These are phyloP conservation scores for Linum usitatissimum DNA, from an alignment of 345 rosid genomes.

Conservation along the genomic window DNA sequence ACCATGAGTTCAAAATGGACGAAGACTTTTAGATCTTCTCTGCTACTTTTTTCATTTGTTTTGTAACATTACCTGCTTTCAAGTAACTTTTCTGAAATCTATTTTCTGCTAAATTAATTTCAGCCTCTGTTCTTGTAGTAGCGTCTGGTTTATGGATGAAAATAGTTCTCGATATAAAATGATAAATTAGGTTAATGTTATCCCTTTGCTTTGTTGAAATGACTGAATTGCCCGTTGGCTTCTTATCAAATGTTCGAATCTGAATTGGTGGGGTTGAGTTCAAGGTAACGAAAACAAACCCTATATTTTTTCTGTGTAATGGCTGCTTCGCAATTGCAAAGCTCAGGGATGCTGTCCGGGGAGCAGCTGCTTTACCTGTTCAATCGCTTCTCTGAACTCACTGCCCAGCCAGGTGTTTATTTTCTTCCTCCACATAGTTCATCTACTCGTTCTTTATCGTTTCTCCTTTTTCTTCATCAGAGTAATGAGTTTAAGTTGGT, in stretches of 20 bases:
- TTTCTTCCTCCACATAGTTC: neutral
- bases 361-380: slow-evolving; percentile 62
- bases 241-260: neutral
- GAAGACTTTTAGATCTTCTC: slow-evolving; percentile 46
- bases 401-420: slow-evolving; percentile 45
- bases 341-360: slow-evolving; percentile 45
- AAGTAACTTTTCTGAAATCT: neutral
- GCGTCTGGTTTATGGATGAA: neutral
- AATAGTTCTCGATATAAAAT: neutral
- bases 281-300: neutral
- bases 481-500: neutral
- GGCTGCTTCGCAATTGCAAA: slow-evolving; percentile 24
- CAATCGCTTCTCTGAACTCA: slow-evolving; percentile 49
- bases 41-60: neutral
- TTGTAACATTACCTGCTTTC: neutral
- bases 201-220: neutral
- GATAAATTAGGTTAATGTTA: too few species aligned
- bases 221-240: neutral
- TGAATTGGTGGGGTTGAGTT: neutral
- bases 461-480: neutral
- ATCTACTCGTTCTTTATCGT: neutral
- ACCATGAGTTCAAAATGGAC: slow-evolving; percentile 60
- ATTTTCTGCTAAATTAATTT: neutral
- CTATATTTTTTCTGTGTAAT: neutral
- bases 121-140: neutral